Evolutionary conservation across 2,329 filamentous ascomycete species (phyloP).

Genomic region (Cryphonectria japonica): DNA sequence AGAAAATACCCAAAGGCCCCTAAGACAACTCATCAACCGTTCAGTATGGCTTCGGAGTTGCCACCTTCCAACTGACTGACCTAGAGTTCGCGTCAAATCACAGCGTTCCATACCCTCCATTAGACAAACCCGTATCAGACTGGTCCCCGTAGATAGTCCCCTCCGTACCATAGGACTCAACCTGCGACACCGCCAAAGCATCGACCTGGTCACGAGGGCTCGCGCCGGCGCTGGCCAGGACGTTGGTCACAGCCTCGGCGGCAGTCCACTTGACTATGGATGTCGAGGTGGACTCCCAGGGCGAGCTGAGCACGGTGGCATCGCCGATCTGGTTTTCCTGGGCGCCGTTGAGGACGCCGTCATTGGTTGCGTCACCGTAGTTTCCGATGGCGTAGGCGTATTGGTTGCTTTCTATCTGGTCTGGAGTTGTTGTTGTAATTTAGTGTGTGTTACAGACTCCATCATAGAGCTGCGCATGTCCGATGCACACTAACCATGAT

Average conservation of each 20-base stretch:
- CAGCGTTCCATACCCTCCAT: slow-evolving; percentile 35
- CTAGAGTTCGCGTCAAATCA: background rate
- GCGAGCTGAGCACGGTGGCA: slow-evolving; percentile 25
- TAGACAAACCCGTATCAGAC: slow-evolving; percentile 33
- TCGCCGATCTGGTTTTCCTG: slow-evolving; percentile 27
- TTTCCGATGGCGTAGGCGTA: slow-evolving; percentile 47
- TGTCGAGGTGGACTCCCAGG: slow-evolving; percentile 33
- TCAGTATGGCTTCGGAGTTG: background rate
- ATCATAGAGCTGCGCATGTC: too few relatives aligned
- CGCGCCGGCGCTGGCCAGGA: slow-evolving; percentile 43
- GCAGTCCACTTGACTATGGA: slow-evolving; percentile 38
- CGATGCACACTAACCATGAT: too few relatives aligned
- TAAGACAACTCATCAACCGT: background rate
- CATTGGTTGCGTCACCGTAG: slow-evolving; percentile 40
- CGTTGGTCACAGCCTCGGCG: slow-evolving; percentile 40
- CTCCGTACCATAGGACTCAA: slow-evolving; percentile 31
- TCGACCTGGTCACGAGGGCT: slow-evolving; percentile 37
- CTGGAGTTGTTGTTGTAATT: background rate
- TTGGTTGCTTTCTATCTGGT: slow-evolving; percentile 47
- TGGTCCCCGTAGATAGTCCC: slow-evolving; percentile 35
- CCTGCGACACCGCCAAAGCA: slow-evolving; percentile 34
- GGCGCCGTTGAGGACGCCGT: slow-evolving; percentile 30
- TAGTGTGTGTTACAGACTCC: too few relatives aligned
- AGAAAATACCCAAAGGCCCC: background rate
- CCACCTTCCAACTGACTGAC: background rate